phyloP scores from a whole-genome alignment of 805 yeast species.

The Soucietia sequanensis region DNA sequence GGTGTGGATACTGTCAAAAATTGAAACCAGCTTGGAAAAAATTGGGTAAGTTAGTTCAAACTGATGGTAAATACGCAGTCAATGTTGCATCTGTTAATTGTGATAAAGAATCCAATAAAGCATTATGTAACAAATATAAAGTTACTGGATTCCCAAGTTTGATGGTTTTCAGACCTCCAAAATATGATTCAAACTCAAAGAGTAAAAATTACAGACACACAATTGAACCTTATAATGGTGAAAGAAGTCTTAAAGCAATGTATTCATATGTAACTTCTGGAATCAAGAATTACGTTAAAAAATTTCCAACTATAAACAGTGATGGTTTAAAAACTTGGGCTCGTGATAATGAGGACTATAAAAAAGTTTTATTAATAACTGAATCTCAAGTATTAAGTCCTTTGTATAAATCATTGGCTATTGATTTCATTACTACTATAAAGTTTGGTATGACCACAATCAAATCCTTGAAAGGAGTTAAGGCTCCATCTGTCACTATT shows the following conservation, averaged over 20 bases:
- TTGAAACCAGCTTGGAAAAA: slow-evolving; percentile 63
- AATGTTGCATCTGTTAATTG: slow-evolving; percentile 86
- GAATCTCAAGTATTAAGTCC: slow-evolving; percentile 50
- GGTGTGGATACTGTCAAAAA: slow-evolving; percentile 94
- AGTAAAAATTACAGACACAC: slow-evolving; percentile 36
- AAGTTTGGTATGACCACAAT: slow-evolving; percentile 47
- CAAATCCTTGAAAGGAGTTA: slow-evolving; percentile 17
- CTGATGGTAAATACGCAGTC: slow-evolving; percentile 44
- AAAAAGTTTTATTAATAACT: slow-evolving; percentile 54
- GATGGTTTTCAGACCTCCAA: slow-evolving; percentile 80
- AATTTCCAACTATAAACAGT: slow-evolving; percentile 32
- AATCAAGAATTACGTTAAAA: slow-evolving; percentile 64
- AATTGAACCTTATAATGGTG: slow-evolving; percentile 60
- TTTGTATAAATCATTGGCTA: slow-evolving; percentile 61
- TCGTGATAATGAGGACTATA: slow-evolving; percentile 22
- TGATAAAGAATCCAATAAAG: slow-evolving; percentile 65
- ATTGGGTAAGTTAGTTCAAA: slow-evolving; percentile 59
- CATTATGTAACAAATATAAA: slow-evolving; percentile 62
- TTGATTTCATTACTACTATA: slow-evolving; percentile 57
- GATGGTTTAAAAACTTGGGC: slow-evolving; percentile 26
- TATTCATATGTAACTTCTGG: slow-evolving; percentile 54
- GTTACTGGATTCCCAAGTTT: slow-evolving; percentile 85
- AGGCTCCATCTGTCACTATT: slow-evolving; percentile 12
- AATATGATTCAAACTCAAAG: slow-evolving; percentile 29
- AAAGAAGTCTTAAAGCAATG: slow-evolving; percentile 55